Evolutionary conservation across 1,284 basidiomycete species (phyloP).

Genomic region (Trichosporon sp.): DNA sequence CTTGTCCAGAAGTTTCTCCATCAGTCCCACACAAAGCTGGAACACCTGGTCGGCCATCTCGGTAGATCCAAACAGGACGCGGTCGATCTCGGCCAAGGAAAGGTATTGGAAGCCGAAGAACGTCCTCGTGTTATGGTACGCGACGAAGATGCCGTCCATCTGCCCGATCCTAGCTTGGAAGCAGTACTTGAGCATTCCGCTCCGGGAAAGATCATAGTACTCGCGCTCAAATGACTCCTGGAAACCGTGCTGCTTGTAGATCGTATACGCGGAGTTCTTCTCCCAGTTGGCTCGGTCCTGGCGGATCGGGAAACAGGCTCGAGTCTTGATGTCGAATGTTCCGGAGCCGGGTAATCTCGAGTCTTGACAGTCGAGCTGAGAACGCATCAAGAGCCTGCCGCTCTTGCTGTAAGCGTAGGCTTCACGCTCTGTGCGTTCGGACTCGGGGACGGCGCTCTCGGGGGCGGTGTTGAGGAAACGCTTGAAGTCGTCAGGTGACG

Average conservation of each 20-base stretch:
- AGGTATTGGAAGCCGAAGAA: constrained; percentile 96
- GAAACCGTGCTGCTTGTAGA: constrained; percentile 60
- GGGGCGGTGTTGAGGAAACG: constrained; percentile 57
- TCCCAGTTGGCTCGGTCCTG: constrained; percentile 80
- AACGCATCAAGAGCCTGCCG: constrained; percentile 79
- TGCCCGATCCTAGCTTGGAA: constrained; percentile 94
- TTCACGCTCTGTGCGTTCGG: constrained; percentile 55
- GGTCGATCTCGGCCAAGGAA: constrained; percentile 78
- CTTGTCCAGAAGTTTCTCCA: constrained; percentile 67
- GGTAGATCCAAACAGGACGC: constrained; percentile 64
- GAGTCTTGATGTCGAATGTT: constrained; percentile 94
- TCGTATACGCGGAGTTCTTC: constrained; percentile 72
- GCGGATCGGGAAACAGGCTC: constrained; percentile 78
- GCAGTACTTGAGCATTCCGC: constrained; percentile 92
- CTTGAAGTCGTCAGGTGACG: constrained; percentile 62
- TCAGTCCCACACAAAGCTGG: constrained; percentile 64
- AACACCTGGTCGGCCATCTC: constrained; percentile 71
- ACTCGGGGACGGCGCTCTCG: constrained; percentile 43
- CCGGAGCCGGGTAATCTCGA: constrained; percentile 76
- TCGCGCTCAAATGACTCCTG: constrained; percentile 79
- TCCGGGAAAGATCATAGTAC: constrained; percentile 86
- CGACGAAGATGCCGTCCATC: constrained; percentile 95
- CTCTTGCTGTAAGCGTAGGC: constrained; percentile 71
- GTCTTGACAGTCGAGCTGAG: constrained; percentile 88
- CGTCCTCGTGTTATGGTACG: constrained; percentile 85